Evolutionary conservation across 106 monocot species (phyloP).

Genomic region (Hemerocallis citrina): DNA sequence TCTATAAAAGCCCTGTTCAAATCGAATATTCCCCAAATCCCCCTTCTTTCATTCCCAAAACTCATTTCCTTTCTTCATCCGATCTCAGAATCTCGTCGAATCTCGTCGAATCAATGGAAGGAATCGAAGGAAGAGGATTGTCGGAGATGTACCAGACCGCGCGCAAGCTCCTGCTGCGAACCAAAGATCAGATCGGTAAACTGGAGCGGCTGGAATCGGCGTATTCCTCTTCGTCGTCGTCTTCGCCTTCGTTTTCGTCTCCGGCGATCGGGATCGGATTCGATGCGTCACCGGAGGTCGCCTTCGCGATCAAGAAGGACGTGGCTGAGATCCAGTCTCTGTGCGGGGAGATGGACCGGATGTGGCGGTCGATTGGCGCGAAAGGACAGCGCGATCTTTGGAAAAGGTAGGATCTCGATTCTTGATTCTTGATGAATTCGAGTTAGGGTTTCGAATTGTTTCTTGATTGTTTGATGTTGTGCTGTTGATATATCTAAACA

Average conservation of each 20-base stretch:
- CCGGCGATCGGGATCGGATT: constrained; percentile 7
- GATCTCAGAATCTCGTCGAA: no score
- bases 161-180: constrained; percentile 52
- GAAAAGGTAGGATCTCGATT: constrained; percentile 59
- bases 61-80: no score
- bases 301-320: constrained; percentile 43
- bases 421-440: neutral
- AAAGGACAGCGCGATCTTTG: constrained; percentile 85
- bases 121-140: constrained; percentile 42
- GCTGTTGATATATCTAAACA: neutral
- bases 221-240: constrained; percentile 27
- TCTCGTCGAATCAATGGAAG: neutral
- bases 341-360: constrained; percentile 84
- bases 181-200: constrained; percentile 42
- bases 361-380: constrained; percentile 64
- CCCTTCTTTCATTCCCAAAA: no score
- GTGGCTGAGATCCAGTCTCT: constrained; percentile 73
- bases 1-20: no score
- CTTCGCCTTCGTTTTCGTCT: constrained; percentile 5
- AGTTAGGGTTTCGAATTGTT: no score
- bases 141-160: constrained; percentile 84
- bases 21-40: no score
- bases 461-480: neutral
- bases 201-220: constrained; percentile 63
- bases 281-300: constrained; percentile 33